Conservation (phyloP, 2,329 filamentous ascomycete species). For the Stagonosporopsis chrysanthemi region DNA sequence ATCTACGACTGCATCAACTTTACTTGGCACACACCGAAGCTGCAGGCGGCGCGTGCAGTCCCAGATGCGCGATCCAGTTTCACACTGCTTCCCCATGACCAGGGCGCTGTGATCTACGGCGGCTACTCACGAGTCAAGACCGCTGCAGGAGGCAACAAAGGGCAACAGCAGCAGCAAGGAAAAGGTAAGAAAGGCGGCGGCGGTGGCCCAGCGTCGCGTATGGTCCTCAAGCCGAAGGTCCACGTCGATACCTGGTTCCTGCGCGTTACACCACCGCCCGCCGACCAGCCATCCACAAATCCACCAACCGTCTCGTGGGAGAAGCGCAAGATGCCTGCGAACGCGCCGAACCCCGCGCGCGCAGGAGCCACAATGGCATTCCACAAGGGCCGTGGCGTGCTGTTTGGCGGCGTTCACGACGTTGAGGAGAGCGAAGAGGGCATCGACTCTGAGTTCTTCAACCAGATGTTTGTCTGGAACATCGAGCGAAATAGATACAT, state of each 20-base stretch:
- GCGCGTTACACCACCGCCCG: conserved; percentile 74
- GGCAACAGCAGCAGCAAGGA: conserved; percentile 57
- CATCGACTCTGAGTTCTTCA: conserved; percentile 98
- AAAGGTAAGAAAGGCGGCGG: conserved; percentile 56
- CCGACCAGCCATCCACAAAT: conserved; percentile 70
- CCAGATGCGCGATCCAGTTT: conserved; percentile 93
- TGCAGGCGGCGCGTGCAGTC: conserved; percentile 81
- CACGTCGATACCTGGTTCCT: conserved; percentile 97
- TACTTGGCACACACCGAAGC: conserved; percentile 78
- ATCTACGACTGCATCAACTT: conserved; percentile 91
- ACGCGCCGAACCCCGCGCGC: conserved; percentile 81
- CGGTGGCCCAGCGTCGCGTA: conserved; percentile 68
- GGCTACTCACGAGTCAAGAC: conserved; percentile 93
- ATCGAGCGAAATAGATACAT: conserved; percentile 96
- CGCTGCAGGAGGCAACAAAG: conserved; percentile 64
- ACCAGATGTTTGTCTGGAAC: conserved; percentile 90
- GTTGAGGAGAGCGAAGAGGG: conserved; percentile 91
- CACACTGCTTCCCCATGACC: conserved; percentile 87
- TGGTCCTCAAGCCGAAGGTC: conserved; percentile 82
- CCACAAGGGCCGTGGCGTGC: conserved; percentile 90
- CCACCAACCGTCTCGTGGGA: conserved; percentile 87
- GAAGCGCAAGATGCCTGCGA: conserved; percentile 88
- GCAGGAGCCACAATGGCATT: conserved; percentile 93
- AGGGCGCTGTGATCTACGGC: conserved; percentile 87
- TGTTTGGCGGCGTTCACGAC: conserved; percentile 94